phyloP scores from a whole-genome alignment of 768 basidiomycete genomes.

The Fistulinella prunicolor region DNA sequence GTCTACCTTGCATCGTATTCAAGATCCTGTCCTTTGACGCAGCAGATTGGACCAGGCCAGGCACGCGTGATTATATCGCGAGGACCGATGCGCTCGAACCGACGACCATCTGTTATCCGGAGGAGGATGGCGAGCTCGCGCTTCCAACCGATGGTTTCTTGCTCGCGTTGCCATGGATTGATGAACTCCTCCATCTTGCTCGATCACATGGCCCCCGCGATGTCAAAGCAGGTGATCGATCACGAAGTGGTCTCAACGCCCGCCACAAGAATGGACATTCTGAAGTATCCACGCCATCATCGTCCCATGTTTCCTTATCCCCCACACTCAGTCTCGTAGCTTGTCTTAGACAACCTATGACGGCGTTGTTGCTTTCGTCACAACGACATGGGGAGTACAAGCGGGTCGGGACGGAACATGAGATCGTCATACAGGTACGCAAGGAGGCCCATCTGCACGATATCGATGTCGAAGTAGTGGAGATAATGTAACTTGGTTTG shows the following conservation, averaged over 20 bases:
- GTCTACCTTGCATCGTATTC: too few relatives aligned
- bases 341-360: constrained; percentile 1
- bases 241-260: neutral
- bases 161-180: constrained; percentile 12
- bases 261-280: neutral
- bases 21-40: too few relatives aligned
- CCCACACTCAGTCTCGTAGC: constrained; percentile 1
- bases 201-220: neutral
- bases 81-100: too few relatives aligned
- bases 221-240: too few relatives aligned
- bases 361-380: constrained; percentile 1
- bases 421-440: neutral
- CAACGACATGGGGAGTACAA: constrained; percentile 12
- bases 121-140: too few relatives aligned
- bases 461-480: neutral
- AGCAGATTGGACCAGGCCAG: too few relatives aligned
- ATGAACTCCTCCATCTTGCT: constrained; percentile 1
- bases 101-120: too few relatives aligned
- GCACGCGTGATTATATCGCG: too few relatives aligned
- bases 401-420: constrained; percentile 11
- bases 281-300: neutral
- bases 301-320: neutral
- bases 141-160: neutral
- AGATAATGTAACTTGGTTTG: too few relatives aligned
- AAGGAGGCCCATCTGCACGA: neutral